Percentiles rank a stretch among this genome's conserved stretches.
Evolutionary conservation across 176 grass and related monocot genomes (phyloP).

Genomic region (Zea luxurians): DNA sequence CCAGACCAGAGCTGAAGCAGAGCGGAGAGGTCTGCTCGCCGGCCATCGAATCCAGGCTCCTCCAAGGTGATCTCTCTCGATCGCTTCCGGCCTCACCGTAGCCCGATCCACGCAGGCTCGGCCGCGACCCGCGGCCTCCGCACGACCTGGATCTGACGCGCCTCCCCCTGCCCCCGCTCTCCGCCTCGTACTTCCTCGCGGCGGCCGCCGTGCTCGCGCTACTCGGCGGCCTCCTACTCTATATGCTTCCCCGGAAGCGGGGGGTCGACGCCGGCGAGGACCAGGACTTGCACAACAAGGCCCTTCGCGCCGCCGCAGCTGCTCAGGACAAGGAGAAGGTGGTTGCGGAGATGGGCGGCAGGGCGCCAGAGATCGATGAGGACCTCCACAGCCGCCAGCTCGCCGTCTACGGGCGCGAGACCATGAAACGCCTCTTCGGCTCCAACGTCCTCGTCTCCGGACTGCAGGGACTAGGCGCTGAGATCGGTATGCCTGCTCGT

Average conservation of each 20-base stretch:
- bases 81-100: conserved; percentile 14
- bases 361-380: conserved; percentile 73
- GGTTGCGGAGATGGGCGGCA: conserved; percentile 24
- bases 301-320: conserved; percentile 33
- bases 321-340: not conserved
- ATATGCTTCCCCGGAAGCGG: conserved; percentile 79
- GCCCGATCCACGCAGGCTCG: not conserved
- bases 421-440: conserved; percentile 84
- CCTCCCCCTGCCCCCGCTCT: conserved; percentile 19
- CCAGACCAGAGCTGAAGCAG: not conserved
- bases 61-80: not conserved
- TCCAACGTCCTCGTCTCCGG: conserved; percentile 88
- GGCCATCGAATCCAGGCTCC: not conserved
- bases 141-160: conserved; percentile 48
- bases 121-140: not conserved
- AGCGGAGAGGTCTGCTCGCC: conserved; percentile 12
- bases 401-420: conserved; percentile 84
- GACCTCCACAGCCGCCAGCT: conserved; percentile 89
- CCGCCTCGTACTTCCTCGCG: conserved; percentile 35
- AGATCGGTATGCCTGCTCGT: conserved; percentile 55
- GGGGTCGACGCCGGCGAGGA: conserved; percentile 51
- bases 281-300: conserved; percentile 61
- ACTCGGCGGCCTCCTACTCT: conserved; percentile 49
- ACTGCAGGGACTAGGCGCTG: conserved; percentile 70
- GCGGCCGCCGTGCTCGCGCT: conserved; percentile 46